Base-by-base conservation (phyloP, 805 yeast genomes). In the Cyberlindnera americana region DNA sequence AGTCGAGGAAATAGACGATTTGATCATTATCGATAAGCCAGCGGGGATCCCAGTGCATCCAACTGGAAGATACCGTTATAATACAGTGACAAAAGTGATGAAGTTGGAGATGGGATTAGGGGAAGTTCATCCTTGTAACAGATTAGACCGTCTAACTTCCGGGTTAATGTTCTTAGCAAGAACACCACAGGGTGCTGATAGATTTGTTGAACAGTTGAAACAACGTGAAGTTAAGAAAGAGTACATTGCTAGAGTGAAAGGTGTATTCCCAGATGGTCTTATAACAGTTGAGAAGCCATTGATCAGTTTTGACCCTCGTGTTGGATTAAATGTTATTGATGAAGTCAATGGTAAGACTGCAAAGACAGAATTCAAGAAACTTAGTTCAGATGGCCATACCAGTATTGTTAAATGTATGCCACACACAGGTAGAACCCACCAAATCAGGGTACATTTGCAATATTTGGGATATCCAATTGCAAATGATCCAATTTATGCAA, bases 31-130 rank as follows among this genome's bases (percentile, higher is more conserved):
- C 17, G 95, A 91, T 59, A 93, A 93, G 49, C 99, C 99, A 0
- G 75, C 93, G 4, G 97, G 99, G 0, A 73, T 93, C 3, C 97
- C 99, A 0, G 95, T 87, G 0, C 99, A 93, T 59, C 98, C 99
- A 4, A 83, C 96, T 0, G 99, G 98, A 0, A 65, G 90, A 47
- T 78, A 81, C 69, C 57, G 93, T 56, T 77, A 78, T 61, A 77
- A 81, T 58, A 77, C 95, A 0, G 74, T 87, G 16, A 85, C 95
- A 10, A 82, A 81, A 58, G 76, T 88, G 4, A 62, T 93, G 49
- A 81, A 86, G 59, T 76, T 78, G 39, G 95, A 90, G 52, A 59
- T 70, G 43, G 82, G 81, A 1, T 65, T 37, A 12, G 47, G 73
- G 2, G 45, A 65, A 2, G 91, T 83, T 2, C 96, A 89, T 57